Evolutionary conservation across 257 asterid species (phyloP), one percentile per base, ranked within the genome.

Genomic region (Haberlea rhodopensis): DNA sequence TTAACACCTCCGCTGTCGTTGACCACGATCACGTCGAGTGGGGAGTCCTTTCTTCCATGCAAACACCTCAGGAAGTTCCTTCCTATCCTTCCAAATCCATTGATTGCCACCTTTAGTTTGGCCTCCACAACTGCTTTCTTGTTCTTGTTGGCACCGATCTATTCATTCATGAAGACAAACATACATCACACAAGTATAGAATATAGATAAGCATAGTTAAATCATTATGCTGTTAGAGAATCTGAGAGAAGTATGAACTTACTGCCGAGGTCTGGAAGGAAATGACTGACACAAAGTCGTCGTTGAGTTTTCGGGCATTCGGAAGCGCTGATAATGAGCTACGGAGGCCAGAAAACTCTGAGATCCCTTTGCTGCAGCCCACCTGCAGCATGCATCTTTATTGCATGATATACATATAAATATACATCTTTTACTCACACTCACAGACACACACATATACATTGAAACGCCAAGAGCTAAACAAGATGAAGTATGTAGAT

Each of bases 1-100:
- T 89, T 92, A n/a, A 89, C 94, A 40, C 98, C 98, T 0, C 98
- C 97, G 8, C 94, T 84, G 87, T 92, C 98, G 71, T 92, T 92
- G 55, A 92, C 75, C 79, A 83, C 97, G 22, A 92, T 78, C 29
- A 89, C 80, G 23, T 92, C 97, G 5, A 89, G 90, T 0, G 95
- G 97, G 15, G 97, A 91, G 78, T 87, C 97, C 72, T 92, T 91
- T 58, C 85, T 70, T 8, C 97, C 98, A 59, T 92, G 96, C 98
- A 96, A 92, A 45, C 98, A 83, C 79, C 96, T 75, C 87, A 92
- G 70, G 82, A 92, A 92, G 79, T 91, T 91, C 77, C 98, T 84
- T 31, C 96, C 98, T 5, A 91, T 91, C 56, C 98, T 75, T 0
- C 98, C 96, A 26, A 91, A 91, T 51, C 98, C 96, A 57, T 89